Conservation (phyloP, 2,329 filamentous ascomycete species). For the Colletotrichum sp. region DNA sequence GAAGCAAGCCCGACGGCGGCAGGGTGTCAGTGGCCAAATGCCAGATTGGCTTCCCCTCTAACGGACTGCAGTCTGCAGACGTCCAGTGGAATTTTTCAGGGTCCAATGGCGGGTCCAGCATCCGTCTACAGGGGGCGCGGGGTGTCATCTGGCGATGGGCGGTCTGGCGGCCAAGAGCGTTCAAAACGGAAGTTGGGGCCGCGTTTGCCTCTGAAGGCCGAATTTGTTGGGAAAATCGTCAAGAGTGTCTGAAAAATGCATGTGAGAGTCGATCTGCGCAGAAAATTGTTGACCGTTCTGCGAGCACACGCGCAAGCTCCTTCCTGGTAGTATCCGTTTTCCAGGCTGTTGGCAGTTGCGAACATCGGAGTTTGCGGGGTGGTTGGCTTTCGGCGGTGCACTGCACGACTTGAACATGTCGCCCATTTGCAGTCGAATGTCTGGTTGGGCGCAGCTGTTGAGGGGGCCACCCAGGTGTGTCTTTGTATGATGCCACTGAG, state of each 20-base stretch:
- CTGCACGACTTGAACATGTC: neutral
- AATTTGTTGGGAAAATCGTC: constrained; percentile 18
- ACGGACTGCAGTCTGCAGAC: constrained; percentile 12
- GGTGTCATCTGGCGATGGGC: constrained; percentile 20
- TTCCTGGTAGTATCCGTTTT: neutral
- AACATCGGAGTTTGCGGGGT: neutral
- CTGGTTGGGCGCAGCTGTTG: neutral
- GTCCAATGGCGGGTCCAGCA: constrained; percentile 11
- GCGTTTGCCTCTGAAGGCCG: constrained; percentile 12
- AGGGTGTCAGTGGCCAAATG: constrained; percentile 17
- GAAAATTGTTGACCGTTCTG: constrained; percentile 13
- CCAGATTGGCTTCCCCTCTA: constrained; percentile 4
- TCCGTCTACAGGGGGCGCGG: neutral
- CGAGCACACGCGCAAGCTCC: constrained; percentile 2
- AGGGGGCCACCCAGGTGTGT: neutral
- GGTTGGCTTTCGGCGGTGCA: neutral
- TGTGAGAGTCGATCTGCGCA: constrained; percentile 15
- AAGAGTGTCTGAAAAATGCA: neutral
- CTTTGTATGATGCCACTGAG: neutral
- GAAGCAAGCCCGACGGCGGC: neutral
- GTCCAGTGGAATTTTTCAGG: constrained; percentile 4
- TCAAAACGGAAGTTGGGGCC: constrained; percentile 20
- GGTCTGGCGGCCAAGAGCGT: constrained; percentile 21
- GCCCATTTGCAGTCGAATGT: neutral
- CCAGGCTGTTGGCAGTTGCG: neutral